Conservation (phyloP, 768 basidiomycete species). For the Lentinula guzmanii region DNA sequence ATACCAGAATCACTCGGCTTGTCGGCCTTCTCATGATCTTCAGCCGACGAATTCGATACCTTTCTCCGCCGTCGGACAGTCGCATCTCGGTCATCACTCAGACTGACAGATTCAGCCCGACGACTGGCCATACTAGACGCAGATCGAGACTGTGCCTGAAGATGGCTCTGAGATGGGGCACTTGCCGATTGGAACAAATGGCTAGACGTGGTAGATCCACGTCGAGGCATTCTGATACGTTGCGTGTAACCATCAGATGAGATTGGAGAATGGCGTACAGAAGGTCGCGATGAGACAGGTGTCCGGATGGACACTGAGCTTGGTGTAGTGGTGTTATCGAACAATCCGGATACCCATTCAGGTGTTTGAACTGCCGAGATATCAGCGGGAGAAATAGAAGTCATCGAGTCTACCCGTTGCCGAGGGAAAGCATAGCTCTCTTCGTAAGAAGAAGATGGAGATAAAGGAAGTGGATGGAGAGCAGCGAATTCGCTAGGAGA, state of each 20-base stretch:
- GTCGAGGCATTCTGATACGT: slow-evolving; percentile 35
- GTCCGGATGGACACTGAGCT: slow-evolving; percentile 28
- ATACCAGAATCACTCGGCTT: slow-evolving; percentile 42
- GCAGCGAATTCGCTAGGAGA: slow-evolving; percentile 60
- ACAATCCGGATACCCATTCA: slow-evolving; percentile 63
- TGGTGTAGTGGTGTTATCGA: slow-evolving; percentile 37
- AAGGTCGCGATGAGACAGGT: slow-evolving; percentile 35
- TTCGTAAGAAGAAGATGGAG: slow-evolving; percentile 49
- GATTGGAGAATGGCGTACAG: slow-evolving; percentile 44
- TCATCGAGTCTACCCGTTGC: slow-evolving; percentile 43
- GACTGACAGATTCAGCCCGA: slow-evolving; percentile 59
- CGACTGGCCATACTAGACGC: slow-evolving; percentile 41
- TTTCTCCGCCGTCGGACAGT: slow-evolving; percentile 61
- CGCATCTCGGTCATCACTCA: slow-evolving; percentile 51
- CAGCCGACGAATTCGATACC: slow-evolving; percentile 30
- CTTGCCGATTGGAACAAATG: slow-evolving; percentile 67
- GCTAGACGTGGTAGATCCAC: slow-evolving; percentile 41
- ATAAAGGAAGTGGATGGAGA: slow-evolving; percentile 56
- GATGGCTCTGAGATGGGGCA: slow-evolving; percentile 53
- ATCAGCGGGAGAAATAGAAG: slow-evolving; percentile 59
- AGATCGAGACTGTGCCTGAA: slow-evolving; percentile 44
- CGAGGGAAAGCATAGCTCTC: slow-evolving; percentile 30
- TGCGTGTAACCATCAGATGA: slow-evolving; percentile 26
- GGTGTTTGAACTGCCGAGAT: slow-evolving; percentile 47
- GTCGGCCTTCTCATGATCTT: slow-evolving; percentile 26